phyloP scores from a whole-genome alignment of 352 stramenopile genomes.

The Globisporangium sylvaticum region DNA sequence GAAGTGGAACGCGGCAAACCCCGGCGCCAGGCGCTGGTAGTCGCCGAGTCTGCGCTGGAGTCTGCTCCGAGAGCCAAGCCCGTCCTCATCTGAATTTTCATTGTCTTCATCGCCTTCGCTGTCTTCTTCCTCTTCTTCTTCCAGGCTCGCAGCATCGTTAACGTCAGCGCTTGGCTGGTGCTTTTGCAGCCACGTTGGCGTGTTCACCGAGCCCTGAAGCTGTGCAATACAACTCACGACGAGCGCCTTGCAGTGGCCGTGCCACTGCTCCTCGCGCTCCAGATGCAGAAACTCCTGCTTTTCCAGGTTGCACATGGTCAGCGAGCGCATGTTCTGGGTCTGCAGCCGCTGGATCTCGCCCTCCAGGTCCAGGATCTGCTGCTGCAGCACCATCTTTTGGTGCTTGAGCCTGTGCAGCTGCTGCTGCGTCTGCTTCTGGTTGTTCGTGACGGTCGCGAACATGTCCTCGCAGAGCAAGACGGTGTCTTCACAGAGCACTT shows the following conservation, averaged over 20 bases:
- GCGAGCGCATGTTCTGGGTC: constrained; percentile 33
- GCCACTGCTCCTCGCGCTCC: constrained; percentile 38
- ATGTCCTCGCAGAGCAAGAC: constrained; percentile 19
- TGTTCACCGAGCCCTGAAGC: constrained; percentile 16
- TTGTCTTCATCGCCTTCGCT: background rate
- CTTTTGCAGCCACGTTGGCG: constrained; percentile 31
- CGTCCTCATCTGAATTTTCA: background rate
- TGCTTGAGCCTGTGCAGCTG: constrained; percentile 23
- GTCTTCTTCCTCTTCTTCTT: background rate
- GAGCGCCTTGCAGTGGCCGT: constrained; percentile 43
- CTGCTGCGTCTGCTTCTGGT: constrained; percentile 11
- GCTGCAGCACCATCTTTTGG: constrained; percentile 18
- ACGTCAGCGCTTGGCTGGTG: background rate
- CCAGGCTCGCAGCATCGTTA: background rate
- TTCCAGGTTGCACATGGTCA: constrained; percentile 30
- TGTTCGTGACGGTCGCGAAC: constrained; percentile 10
- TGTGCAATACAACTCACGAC: constrained; percentile 27
- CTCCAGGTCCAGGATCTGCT: constrained; percentile 24
- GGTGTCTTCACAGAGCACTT: constrained; percentile 25
- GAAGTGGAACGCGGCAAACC: constrained; percentile 31
- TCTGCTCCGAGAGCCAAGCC: background rate
- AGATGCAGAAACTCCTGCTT: constrained; percentile 27
- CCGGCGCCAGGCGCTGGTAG: constrained; percentile 27
- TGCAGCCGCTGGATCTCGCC: constrained; percentile 34
- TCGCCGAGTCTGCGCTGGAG: background rate